phyloP scores from a whole-genome alignment of 306 rosid species.

The Erythrophleum fordii region DNA sequence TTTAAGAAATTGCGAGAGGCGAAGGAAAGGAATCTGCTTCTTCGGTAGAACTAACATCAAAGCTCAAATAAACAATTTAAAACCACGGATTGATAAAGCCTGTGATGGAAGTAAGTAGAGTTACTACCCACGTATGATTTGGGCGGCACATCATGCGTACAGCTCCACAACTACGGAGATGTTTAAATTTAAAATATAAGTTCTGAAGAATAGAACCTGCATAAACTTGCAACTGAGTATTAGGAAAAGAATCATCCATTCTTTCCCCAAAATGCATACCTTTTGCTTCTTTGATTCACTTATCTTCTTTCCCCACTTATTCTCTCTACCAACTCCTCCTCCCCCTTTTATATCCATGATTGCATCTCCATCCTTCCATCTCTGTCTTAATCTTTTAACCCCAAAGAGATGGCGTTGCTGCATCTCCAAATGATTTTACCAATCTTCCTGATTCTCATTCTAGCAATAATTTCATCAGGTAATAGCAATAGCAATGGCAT shows the following conservation, averaged over 20 bases:
- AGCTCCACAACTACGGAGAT: neutral
- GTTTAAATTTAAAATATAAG: neutral
- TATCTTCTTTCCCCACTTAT: conserved; percentile 56
- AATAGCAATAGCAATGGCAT: neutral
- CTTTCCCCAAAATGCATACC: conserved; percentile 39
- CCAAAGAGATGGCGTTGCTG: conserved; percentile 45
- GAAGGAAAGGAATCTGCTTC: neutral
- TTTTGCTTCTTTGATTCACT: conserved; percentile 44
- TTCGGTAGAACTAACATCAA: neutral
- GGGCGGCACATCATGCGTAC: neutral
- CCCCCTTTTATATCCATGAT: conserved; percentile 39
- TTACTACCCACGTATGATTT: neutral
- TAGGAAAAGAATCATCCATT: conserved; percentile 65
- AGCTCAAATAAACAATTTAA: neutral
- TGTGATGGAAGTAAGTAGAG: neutral
- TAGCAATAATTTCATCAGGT: conserved; percentile 65
- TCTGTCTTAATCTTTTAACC: neutral
- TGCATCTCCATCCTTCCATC: conserved; percentile 23
- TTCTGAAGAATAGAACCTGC: conserved; percentile 48
- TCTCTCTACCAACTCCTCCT: conserved; percentile 42
- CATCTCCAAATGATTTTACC: conserved; percentile 44
- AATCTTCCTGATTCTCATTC: conserved; percentile 40
- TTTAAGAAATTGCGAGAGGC: neutral
- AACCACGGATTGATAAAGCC: neutral
- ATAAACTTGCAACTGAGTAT: conserved; percentile 59